These are phyloP conservation scores for Penicillium daleae DNA, from an alignment of 495 filamentous ascomycete species.

Conservation along the genomic window DNA sequence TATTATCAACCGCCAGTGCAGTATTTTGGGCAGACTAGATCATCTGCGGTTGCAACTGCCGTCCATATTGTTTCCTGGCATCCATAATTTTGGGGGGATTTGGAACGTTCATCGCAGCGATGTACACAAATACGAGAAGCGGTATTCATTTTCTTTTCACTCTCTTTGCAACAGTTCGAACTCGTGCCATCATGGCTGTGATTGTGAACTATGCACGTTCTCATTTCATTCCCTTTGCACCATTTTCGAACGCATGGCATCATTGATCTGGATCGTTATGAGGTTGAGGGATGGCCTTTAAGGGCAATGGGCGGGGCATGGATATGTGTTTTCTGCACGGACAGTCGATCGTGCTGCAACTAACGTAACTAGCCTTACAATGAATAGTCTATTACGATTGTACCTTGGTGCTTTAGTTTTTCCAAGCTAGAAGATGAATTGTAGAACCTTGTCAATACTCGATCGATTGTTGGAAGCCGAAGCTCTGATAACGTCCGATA, in stretches of 20 bases:
- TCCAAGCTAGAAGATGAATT: not conserved
- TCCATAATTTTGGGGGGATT: no score
- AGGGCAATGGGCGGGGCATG: not conserved
- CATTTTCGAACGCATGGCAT: no score
- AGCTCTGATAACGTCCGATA: constrained; percentile 2
- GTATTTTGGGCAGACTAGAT: constrained; percentile 25
- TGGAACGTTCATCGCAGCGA: no score
- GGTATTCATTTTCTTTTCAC: constrained; percentile 7
- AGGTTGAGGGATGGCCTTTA: not conserved
- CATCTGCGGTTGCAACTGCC: no score
- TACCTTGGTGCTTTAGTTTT: not conserved
- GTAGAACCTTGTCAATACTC: not conserved
- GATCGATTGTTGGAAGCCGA: not conserved
- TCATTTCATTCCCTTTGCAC: no score
- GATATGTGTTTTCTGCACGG: constrained; percentile 7
- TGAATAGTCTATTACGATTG: constrained; percentile 8
- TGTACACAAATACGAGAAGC: not conserved
- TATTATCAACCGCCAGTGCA: no score
- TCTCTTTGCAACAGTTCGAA: constrained; percentile 8
- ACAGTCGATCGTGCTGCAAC: constrained; percentile 20
- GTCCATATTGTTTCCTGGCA: no score
- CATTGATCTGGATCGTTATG: not conserved
- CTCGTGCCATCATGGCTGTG: no score
- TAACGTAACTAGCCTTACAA: constrained; percentile 22
- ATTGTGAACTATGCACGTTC: no score